A percentile compares a stretch with the other conserved stretches of the same genome.
phyloP scores from a whole-genome alignment of 2,329 filamentous ascomycete genomes.

The Fusarium citri region DNA sequence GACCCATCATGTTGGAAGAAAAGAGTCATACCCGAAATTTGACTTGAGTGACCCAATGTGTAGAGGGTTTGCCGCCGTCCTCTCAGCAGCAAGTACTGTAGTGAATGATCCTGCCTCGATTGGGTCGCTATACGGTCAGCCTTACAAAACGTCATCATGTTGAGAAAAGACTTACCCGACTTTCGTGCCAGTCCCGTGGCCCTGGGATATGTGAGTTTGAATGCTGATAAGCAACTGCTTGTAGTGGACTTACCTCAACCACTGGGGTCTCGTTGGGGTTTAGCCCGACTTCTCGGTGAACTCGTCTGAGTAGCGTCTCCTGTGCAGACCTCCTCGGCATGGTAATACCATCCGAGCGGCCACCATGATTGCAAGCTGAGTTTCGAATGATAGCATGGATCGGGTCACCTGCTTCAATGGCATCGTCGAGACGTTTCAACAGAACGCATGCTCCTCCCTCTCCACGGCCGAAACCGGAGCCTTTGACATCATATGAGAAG shows the following conservation, averaged over 20 bases:
- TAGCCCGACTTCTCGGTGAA: not conserved
- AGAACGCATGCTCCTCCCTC: not conserved
- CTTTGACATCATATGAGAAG: not conserved
- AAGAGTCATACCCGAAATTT: not conserved
- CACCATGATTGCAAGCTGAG: not conserved
- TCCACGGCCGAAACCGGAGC: not conserved
- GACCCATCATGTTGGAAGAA: not conserved
- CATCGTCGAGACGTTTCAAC: not conserved
- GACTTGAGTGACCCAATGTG: not conserved
- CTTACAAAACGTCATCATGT: not conserved
- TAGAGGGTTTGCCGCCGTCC: not conserved
- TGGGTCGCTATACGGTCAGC: not conserved
- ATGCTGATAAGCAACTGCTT: not conserved
- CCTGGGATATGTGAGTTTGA: not conserved
- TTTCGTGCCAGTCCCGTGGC: not conserved
- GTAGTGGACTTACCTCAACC: not conserved
- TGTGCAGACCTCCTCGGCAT: not conserved
- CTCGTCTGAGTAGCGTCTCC: not conserved
- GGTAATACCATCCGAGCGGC: not conserved
- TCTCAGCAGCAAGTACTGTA: not conserved
- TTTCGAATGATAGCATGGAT: not conserved
- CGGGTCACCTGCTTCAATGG: not conserved
- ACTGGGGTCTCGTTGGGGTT: not conserved
- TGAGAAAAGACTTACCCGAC: not conserved
- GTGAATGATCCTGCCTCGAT: not conserved